A percentile compares a stretch with the other conserved stretches of the same genome.
Evolutionary conservation across 2,329 filamentous ascomycete species (phyloP).

Genomic region (Colletotrichum cuscutae): DNA sequence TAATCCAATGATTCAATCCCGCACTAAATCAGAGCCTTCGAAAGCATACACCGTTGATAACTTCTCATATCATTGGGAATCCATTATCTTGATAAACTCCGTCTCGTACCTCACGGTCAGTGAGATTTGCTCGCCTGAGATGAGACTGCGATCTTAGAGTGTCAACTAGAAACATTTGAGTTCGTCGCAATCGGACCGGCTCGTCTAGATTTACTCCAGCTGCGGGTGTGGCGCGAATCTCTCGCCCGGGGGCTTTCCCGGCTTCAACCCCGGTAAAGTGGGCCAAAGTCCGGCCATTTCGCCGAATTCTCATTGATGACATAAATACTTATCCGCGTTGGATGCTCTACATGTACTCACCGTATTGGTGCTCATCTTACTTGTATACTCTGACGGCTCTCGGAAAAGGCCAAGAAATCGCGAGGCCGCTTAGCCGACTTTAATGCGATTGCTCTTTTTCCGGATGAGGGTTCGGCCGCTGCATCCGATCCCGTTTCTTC

Average conservation of each 20-base stretch:
- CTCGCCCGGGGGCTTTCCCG: not conserved
- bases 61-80: too few species aligned
- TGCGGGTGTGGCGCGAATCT: not conserved
- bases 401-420: not conserved
- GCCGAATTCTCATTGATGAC: not conserved
- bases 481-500: not conserved
- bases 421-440: not conserved
- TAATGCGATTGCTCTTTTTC: not conserved
- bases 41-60: too few species aligned
- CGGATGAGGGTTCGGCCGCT: slow-evolving; percentile 10
- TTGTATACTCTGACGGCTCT: not conserved
- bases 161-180: not conserved
- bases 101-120: too few species aligned
- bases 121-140: not conserved
- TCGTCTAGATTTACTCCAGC: not conserved
- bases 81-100: too few species aligned
- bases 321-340: not conserved
- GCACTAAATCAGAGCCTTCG: too few species aligned
- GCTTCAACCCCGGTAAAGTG: not conserved
- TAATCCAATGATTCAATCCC: too few species aligned
- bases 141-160: not conserved
- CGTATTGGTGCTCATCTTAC: not conserved
- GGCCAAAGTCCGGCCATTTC: not conserved
- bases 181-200: not conserved
- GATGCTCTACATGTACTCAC: not conserved